Percentiles rank a stretch among this genome's conserved stretches.
Evolutionary conservation across 2,329 filamentous ascomycete species (phyloP).

Genomic region (Curvularia eragrostidis): DNA sequence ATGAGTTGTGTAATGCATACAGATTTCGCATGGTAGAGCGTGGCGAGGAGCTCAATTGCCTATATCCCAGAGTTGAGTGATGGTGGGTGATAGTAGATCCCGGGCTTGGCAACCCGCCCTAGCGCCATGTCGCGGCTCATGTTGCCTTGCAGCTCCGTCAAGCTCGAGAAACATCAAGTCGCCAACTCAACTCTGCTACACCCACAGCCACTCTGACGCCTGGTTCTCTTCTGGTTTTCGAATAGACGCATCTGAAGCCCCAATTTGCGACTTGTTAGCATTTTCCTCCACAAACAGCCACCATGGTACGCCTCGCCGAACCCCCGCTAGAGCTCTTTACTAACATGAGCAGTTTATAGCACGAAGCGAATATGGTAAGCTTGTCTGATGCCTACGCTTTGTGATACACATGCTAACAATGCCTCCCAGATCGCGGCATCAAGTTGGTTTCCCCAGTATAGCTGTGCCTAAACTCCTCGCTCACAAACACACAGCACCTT

Average conservation of each 20-base stretch:
- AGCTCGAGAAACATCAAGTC: constrained; percentile 31
- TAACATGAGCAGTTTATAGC: constrained; percentile 79
- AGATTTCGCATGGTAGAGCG: no score
- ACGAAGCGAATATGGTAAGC: constrained; percentile 98
- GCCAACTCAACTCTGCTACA: constrained; percentile 18
- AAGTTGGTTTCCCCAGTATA: constrained; percentile 68
- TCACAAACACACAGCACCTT: constrained; percentile 75
- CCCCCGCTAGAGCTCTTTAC: constrained; percentile 42
- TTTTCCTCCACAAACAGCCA: constrained; percentile 24
- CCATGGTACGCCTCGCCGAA: constrained; percentile 41
- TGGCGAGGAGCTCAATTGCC: not conserved
- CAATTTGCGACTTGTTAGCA: not conserved
- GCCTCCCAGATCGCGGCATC: constrained; percentile 85
- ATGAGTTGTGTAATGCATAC: no score
- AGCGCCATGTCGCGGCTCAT: constrained; percentile 31
- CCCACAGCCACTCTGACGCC: constrained; percentile 3
- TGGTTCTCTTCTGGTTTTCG: not conserved
- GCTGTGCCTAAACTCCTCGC: constrained; percentile 17
- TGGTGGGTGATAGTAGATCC: not conserved
- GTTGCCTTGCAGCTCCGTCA: constrained; percentile 38
- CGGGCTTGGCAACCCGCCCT: constrained; percentile 30
- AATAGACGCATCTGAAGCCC: not conserved
- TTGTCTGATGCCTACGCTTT: constrained; percentile 2
- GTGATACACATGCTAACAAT: constrained; percentile 25
- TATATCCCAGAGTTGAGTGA: not conserved